These are phyloP conservation scores for Aspergillus novoparasiticus DNA, from an alignment of 2,329 filamentous ascomycete species.

Conservation along the genomic window DNA sequence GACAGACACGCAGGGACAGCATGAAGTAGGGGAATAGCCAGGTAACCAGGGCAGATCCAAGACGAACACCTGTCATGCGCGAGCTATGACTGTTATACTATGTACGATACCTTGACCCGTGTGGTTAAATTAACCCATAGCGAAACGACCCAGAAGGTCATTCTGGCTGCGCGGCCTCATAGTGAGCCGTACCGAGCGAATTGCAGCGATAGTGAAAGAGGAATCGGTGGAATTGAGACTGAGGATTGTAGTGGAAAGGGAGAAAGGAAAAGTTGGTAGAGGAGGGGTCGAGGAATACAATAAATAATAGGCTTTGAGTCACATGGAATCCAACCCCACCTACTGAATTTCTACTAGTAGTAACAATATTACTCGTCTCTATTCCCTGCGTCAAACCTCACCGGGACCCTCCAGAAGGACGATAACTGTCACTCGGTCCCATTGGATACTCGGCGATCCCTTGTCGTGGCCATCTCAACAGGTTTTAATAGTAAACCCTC, in stretches of 20 bases:
- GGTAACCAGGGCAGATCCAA: conserved; percentile 9
- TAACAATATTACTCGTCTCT: too few species aligned
- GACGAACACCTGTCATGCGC: conserved; percentile 50
- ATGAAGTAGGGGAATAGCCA: conserved; percentile 10
- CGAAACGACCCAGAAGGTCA: conserved; percentile 23
- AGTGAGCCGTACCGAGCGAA: conserved; percentile 33
- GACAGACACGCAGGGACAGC: conserved; percentile 1
- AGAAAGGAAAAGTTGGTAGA: conserved; percentile 1
- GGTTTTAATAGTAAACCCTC: too few species aligned
- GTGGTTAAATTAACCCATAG: conserved; percentile 29
- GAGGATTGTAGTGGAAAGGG: not conserved
- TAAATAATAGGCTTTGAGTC: conserved; percentile 12
- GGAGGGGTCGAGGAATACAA: conserved; percentile 20
- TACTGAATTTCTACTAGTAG: not conserved
- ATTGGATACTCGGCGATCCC: conserved; percentile 9
- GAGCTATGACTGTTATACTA: conserved; percentile 41
- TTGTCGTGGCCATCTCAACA: too few species aligned
- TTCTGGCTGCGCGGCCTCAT: conserved; percentile 32
- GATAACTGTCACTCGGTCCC: conserved; percentile 5
- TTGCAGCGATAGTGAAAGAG: conserved; percentile 10
- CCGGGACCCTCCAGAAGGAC: conserved; percentile 12
- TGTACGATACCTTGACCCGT: conserved; percentile 48
- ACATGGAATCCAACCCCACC: not conserved
- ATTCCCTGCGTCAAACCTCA: not conserved
- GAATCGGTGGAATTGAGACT: not conserved